phyloP scores from a whole-genome alignment of 2,329 filamentous ascomycete species.

The Fusarium albosuccineum region DNA sequence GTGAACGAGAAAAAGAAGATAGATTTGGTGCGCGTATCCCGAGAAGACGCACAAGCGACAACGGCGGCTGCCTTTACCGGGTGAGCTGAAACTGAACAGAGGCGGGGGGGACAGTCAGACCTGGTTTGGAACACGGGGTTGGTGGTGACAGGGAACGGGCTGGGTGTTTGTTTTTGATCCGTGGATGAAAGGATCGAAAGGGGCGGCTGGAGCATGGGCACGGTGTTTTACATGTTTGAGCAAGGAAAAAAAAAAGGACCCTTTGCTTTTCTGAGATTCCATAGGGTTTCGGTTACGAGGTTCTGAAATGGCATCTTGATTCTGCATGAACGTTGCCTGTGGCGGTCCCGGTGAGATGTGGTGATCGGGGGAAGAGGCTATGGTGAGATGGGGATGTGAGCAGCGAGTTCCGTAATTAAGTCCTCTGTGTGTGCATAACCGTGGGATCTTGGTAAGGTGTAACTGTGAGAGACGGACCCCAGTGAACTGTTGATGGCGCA shows the following conservation, averaged over 20 bases:
- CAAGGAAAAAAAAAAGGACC: conserved; percentile 46
- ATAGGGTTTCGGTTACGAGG: conserved; percentile 49
- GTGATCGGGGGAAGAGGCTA: neutral
- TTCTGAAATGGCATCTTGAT: conserved; percentile 54
- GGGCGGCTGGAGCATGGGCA: conserved; percentile 52
- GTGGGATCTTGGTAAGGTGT: neutral
- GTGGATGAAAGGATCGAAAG: conserved; percentile 35
- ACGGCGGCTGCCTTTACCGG: conserved; percentile 13
- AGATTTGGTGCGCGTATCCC: conserved; percentile 10
- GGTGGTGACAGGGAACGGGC: conserved; percentile 34
- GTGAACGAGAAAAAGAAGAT: conserved; percentile 24
- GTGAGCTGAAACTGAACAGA: conserved; percentile 24
- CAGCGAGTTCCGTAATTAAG: conserved; percentile 11
- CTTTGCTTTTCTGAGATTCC: conserved; percentile 50
- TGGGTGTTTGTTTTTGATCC: conserved; percentile 37
- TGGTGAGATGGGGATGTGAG: neutral
- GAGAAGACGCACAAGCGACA: conserved; percentile 20
- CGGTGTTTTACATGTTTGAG: conserved; percentile 54
- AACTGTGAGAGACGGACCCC: neutral
- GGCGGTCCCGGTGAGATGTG: neutral
- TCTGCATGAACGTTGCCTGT: conserved; percentile 44
- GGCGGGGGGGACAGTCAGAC: conserved; percentile 4
- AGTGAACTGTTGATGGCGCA: neutral
- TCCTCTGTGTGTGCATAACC: neutral
- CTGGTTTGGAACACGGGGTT: conserved; percentile 25